Evolutionary conservation across 139 green algal species (phyloP).

Genomic region (Chlorella sp.): DNA sequence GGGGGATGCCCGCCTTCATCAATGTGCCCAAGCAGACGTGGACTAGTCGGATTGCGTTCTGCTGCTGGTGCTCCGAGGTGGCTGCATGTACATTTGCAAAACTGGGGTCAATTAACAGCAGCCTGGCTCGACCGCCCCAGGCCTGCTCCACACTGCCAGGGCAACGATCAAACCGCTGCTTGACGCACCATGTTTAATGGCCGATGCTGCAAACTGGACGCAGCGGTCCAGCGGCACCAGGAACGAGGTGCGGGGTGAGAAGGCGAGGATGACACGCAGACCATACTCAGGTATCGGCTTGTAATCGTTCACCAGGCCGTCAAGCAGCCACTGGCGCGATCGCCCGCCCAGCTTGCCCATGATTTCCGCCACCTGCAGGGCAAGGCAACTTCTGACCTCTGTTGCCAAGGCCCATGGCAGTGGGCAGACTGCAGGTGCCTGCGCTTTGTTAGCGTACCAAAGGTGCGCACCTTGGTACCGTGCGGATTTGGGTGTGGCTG

Average conservation of each 20-base stretch:
- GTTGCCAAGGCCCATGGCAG: background rate
- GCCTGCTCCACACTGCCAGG: too few species aligned
- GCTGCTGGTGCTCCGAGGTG: background rate
- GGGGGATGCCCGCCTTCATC: slow-evolving; percentile 54
- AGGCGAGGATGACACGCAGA: slow-evolving; percentile 95
- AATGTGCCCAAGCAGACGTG: slow-evolving; percentile 82
- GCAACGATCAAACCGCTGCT: too few species aligned
- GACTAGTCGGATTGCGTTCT: slow-evolving; percentile 61
- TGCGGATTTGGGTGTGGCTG: slow-evolving; percentile 77
- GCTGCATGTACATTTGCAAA: background rate
- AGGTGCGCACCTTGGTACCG: slow-evolving; percentile 64
- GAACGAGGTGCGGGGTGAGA: slow-evolving; percentile 91
- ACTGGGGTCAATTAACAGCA: too few species aligned
- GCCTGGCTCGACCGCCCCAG: too few species aligned
- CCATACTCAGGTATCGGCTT: slow-evolving; percentile 96
- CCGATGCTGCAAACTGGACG: slow-evolving; percentile 53
- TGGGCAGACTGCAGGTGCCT: too few species aligned
- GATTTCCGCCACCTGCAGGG: slow-evolving; percentile 73
- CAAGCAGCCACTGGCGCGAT: slow-evolving; percentile 84
- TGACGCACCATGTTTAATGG: slow-evolving; percentile 24
- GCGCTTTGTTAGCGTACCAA: background rate
- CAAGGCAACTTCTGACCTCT: too few species aligned
- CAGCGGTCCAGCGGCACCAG: slow-evolving; percentile 94
- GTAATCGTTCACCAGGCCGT: slow-evolving; percentile 79
- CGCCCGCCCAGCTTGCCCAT: slow-evolving; percentile 97